These are phyloP conservation scores for Lichtheimia ornata DNA, from an alignment of 371 early-diverging fungal genomes.

Conservation along the genomic window DNA sequence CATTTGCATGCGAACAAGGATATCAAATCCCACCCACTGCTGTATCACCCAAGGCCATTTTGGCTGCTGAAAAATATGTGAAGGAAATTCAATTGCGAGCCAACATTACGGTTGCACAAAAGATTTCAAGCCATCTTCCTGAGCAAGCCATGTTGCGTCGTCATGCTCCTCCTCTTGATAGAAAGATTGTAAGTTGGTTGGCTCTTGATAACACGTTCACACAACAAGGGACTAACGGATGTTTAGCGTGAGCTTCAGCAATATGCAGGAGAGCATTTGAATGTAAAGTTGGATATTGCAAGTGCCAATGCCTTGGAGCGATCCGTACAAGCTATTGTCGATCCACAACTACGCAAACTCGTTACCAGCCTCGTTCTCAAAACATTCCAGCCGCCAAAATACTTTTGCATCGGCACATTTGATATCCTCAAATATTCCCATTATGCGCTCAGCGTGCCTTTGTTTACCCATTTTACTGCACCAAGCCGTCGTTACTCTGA, in stretches of 20 bases:
- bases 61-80: constrained; percentile 12
- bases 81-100: constrained; percentile 91
- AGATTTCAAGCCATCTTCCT: constrained; percentile 76
- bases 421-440: constrained; percentile 69
- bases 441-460: constrained; percentile 74
- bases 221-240: too few relatives aligned
- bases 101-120: constrained; percentile 85
- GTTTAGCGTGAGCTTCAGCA: constrained; percentile 56
- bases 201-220: too few relatives aligned
- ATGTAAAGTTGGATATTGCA: constrained; percentile 48
- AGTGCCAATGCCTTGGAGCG: constrained; percentile 60
- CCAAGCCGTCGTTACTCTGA: constrained; percentile 96
- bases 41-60: constrained; percentile 7
- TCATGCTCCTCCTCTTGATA: constrained; percentile 64
- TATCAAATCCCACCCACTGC: constrained; percentile 12
- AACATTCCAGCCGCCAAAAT: constrained; percentile 84
- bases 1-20: constrained; percentile 66
- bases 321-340: constrained; percentile 68
- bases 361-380: constrained; percentile 67
- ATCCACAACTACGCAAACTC: constrained; percentile 47
- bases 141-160: constrained; percentile 83
- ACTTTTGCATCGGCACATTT: constrained; percentile 82
- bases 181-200: constrained; percentile 37
- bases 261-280: constrained; percentile 51
- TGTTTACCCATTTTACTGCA: constrained; percentile 91